phyloP scores from a whole-genome alignment of 371 early-diverging fungal genomes.

The Mortierella sp. region DNA sequence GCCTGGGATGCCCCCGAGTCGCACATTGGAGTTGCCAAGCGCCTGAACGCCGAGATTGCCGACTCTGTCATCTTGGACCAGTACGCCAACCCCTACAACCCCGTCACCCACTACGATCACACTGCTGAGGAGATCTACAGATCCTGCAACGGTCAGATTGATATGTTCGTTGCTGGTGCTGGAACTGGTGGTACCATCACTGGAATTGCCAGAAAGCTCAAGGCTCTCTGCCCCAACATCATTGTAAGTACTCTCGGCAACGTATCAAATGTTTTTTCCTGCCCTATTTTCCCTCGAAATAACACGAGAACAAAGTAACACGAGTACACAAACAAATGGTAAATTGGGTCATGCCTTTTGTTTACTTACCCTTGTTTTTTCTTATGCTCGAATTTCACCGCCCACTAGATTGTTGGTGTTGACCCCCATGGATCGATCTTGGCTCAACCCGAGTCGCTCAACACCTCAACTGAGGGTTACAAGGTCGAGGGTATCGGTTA shows the following conservation, averaged over 20 bases:
- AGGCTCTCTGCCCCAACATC: slow-evolving; percentile 91
- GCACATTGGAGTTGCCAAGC: slow-evolving; percentile 96
- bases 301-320: background rate
- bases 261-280: background rate
- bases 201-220: slow-evolving; percentile 93
- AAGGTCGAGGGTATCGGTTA: slow-evolving; percentile 98
- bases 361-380: background rate
- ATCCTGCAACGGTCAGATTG: slow-evolving; percentile 91
- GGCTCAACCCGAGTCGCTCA: slow-evolving; percentile 88
- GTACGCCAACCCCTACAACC: slow-evolving; percentile 96
- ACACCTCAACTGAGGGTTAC: slow-evolving; percentile 70
- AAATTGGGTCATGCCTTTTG: background rate
- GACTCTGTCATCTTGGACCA: slow-evolving; percentile 97
- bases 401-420: slow-evolving; percentile 88
- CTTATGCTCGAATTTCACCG: background rate
- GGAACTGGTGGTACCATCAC: slow-evolving; percentile 98
- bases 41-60: slow-evolving; percentile 93
- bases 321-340: background rate
- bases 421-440: slow-evolving; percentile 97
- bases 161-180: slow-evolving; percentile 96
- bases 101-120: slow-evolving; percentile 95
- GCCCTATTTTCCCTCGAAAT: background rate
- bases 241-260: slow-evolving; percentile 19
- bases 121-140: slow-evolving; percentile 91
- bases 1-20: slow-evolving; percentile 99